Conservation (phyloP, 495 filamentous ascomycete species). For the Filosporella fistucella region DNA sequence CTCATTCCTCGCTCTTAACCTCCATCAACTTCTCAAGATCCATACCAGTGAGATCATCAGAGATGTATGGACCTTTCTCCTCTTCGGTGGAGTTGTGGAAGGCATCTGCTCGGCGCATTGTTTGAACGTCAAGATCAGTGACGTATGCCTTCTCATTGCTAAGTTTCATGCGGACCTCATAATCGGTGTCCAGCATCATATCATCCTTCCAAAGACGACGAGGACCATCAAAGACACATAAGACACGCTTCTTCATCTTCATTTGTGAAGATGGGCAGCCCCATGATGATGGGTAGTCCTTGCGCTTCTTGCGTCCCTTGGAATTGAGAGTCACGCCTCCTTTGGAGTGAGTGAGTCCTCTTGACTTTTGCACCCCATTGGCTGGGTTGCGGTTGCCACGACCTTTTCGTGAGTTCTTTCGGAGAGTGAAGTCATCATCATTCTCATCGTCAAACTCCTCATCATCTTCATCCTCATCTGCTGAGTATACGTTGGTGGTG, state of each 20-base stretch:
- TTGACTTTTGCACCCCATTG: conserved; percentile 44
- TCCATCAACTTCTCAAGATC: conserved; percentile 27
- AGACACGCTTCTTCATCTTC: conserved; percentile 94
- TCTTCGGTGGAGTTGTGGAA: conserved; percentile 71
- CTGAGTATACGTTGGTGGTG: conserved; percentile 37
- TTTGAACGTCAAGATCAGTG: conserved; percentile 91
- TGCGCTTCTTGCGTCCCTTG: conserved; percentile 78
- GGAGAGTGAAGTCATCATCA: conserved; percentile 53
- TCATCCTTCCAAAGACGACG: conserved; percentile 94
- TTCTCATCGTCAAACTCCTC: conserved; percentile 54
- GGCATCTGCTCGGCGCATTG: conserved; percentile 78
- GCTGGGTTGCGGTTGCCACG: conserved; percentile 33
- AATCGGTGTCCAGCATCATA: conserved; percentile 96
- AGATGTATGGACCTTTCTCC: conserved; percentile 74
- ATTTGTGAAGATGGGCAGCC: conserved; percentile 85
- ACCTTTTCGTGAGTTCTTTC: conserved; percentile 30
- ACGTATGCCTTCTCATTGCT: conserved; percentile 69
- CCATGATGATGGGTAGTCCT: conserved; percentile 90
- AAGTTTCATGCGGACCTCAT: conserved; percentile 84
- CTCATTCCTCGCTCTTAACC: conserved; percentile 21
- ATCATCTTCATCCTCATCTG: conserved; percentile 61
- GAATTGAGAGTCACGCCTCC: conserved; percentile 54
- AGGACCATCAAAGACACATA: conserved; percentile 88
- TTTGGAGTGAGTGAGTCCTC: conserved; percentile 55
- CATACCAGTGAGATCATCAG: conserved; percentile 22